These are phyloP conservation scores for Flaveria bidentis DNA, from an alignment of 129 eudicot genomes.

Conservation along the genomic window DNA sequence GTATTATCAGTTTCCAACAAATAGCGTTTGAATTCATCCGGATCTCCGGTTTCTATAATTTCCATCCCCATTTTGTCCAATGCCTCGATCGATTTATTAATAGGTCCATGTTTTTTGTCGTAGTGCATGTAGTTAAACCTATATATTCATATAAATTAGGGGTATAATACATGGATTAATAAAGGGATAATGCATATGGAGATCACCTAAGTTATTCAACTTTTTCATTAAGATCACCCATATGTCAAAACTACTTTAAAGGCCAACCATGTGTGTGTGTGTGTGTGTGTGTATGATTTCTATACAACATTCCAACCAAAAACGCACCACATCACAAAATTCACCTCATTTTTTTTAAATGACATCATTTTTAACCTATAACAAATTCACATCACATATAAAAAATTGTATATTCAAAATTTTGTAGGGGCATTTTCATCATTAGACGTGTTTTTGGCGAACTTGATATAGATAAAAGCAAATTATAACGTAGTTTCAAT, in stretches of 20 bases:
- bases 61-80: slow-evolving; percentile 95
- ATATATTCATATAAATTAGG: slow-evolving; percentile 21
- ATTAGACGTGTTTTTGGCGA: background rate
- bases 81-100: slow-evolving; percentile 86
- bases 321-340: background rate
- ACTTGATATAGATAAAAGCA: background rate
- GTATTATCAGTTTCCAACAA: slow-evolving; percentile 81
- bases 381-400: background rate
- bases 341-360: background rate
- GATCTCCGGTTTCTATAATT: slow-evolving; percentile 87
- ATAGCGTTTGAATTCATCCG: slow-evolving; percentile 71
- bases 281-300: background rate
- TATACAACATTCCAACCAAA: background rate
- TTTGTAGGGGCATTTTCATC: background rate
- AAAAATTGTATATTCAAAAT: background rate
- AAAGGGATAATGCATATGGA: background rate
- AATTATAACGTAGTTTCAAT: background rate
- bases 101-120: slow-evolving; percentile 83
- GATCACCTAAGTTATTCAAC: background rate
- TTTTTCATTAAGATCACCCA: background rate
- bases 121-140: slow-evolving; percentile 78
- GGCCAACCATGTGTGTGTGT: background rate
- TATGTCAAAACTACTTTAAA: background rate
- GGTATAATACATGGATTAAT: background rate
- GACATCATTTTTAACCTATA: background rate